Base-by-base conservation (phyloP, 495 filamentous ascomycete genomes). In the Penicillium bovifimosum region DNA sequence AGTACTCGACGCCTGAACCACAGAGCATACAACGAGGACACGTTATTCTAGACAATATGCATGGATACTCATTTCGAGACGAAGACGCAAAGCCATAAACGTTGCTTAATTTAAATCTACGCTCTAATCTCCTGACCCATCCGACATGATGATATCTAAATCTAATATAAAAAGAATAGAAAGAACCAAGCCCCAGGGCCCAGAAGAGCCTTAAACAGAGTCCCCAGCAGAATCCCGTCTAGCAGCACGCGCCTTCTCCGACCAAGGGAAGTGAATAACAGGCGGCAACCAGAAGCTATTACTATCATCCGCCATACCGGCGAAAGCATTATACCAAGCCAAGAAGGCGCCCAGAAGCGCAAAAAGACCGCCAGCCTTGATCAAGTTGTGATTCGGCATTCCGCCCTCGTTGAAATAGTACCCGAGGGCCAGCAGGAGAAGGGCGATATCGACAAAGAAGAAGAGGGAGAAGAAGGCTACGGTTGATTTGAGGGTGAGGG, bases 241-340 rank as follows among this genome's bases (percentile, higher is more conserved):
- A 24, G 47, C 36, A 10, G 18, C 24, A 3, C 84, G 83, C 32
- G 82, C 87, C 77, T 86, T 88, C 65, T 87, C 48, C 26, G 86
- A 90, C 91, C 91, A 96, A 3, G 90, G 91, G 78, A 96, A 95
- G 75, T 96, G 91, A 56, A 82, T 75, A 56, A 96, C 91, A 57
- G 89, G 90, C 60, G 92, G 76, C 59, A 91, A 69, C 75, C 96
- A 91, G 82, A 96, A 96, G 62, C 87, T 90, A 71, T 86, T 88
- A 66, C 72, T 78, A 34, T 63, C 66, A 63, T 96, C 91, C 17
- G 85, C 86, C 58, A 96, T 82, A 85, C 91, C 91, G 44, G 90
- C 90, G 60, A 95, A 76, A 10, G 90, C 90, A 60, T 91, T 90
- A 66, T 92, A 96, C 91, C 91, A 95, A 3, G 89, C 89, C 52